phyloP scores from a whole-genome alignment of 768 basidiomycete genomes.

The Mycena capillaripes region DNA sequence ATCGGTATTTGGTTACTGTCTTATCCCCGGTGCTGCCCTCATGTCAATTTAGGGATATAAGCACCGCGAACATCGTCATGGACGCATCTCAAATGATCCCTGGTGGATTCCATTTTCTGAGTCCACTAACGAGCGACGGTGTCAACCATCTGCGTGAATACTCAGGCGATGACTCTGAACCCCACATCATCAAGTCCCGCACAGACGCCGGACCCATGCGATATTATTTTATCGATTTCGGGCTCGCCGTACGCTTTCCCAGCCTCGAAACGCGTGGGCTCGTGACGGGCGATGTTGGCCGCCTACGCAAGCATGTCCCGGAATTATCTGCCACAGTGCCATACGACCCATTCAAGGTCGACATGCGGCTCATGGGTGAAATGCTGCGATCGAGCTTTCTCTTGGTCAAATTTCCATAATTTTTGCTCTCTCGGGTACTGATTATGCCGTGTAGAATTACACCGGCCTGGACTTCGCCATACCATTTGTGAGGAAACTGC shows the following conservation, averaged over 20 bases:
- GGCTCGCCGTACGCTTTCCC: background rate
- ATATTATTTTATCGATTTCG: background rate
- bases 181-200: constrained; percentile 4
- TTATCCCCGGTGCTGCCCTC: no score
- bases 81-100: constrained; percentile 11
- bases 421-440: no score
- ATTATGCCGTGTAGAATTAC: background rate
- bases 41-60: constrained; percentile 20
- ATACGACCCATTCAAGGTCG: constrained; percentile 10
- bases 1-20: constrained; percentile 1
- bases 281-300: background rate
- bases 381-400: background rate
- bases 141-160: no score
- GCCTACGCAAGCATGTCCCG: background rate
- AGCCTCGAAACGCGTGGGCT: background rate
- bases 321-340: constrained; percentile 5
- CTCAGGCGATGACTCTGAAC: no score
- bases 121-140: background rate
- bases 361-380: background rate
- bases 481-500: constrained; percentile 1
- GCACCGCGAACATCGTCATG: constrained; percentile 7
- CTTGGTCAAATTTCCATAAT: background rate
- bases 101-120: constrained; percentile 9
- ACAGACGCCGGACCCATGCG: background rate
- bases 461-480: background rate